Percentiles rank a stretch among this genome's conserved stretches.
These are phyloP conservation scores for Chalciporus sphaerocephalus DNA, from an alignment of 768 basidiomycete genomes.

Conservation along the genomic window DNA sequence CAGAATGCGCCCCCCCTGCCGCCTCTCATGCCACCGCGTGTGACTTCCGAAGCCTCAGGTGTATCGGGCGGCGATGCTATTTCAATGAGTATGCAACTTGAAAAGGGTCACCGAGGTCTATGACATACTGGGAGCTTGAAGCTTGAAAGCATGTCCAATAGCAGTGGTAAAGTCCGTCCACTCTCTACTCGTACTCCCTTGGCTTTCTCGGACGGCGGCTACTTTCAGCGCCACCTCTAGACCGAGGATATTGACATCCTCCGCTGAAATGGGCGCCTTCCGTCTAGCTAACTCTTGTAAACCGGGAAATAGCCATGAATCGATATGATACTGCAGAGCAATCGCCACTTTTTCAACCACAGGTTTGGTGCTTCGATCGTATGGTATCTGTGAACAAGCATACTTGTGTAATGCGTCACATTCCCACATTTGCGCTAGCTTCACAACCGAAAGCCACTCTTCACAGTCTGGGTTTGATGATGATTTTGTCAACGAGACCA, in stretches of 20 bases:
- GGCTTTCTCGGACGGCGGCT: slow-evolving; percentile 22
- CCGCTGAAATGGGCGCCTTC: slow-evolving; percentile 12
- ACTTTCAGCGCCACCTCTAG: slow-evolving; percentile 17
- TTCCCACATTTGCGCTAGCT: slow-evolving; percentile 38
- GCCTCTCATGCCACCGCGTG: too few species aligned
- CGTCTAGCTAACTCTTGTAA: slow-evolving; percentile 21
- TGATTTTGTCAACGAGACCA: not conserved
- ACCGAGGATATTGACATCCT: slow-evolving; percentile 15
- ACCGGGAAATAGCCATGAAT: slow-evolving; percentile 32
- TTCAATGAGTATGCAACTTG: too few species aligned
- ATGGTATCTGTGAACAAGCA: slow-evolving; percentile 30
- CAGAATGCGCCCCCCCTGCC: too few species aligned
- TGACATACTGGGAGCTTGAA: too few species aligned
- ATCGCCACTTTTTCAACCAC: slow-evolving; percentile 30
- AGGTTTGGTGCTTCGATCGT: slow-evolving; percentile 1
- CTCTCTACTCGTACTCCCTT: too few species aligned
- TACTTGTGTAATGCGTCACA: slow-evolving; percentile 28
- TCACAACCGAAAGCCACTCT: slow-evolving; percentile 38
- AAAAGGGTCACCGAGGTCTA: too few species aligned
- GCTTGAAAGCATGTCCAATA: too few species aligned
- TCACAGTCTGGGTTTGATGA: slow-evolving; percentile 2
- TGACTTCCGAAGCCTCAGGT: too few species aligned
- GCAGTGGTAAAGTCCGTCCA: too few species aligned
- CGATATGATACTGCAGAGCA: slow-evolving; percentile 30
- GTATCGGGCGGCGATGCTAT: too few species aligned